A percentile compares a stretch with the other conserved stretches of the same genome.
Conservation (phyloP, 768 basidiomycete species). For the Phlebiopsis flavidoalba region DNA sequence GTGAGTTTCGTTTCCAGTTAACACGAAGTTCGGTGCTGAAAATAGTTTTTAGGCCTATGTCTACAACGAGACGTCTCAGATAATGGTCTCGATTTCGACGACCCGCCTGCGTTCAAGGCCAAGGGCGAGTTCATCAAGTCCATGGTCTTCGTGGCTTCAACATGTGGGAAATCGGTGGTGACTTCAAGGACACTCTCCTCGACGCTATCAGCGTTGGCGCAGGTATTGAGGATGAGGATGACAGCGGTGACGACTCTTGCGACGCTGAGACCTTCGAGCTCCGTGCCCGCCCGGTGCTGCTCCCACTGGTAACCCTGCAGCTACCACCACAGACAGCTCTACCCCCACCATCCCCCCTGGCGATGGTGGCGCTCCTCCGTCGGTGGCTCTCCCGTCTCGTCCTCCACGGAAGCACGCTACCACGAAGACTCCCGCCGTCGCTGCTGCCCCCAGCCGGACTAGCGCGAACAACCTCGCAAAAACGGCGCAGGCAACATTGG, state of each 20-base stretch:
- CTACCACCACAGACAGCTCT: background rate
- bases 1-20: conserved; percentile 33
- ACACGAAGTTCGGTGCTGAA: background rate
- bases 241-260: background rate
- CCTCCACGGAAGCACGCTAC: background rate
- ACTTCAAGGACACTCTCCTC: conserved; percentile 54
- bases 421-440: background rate
- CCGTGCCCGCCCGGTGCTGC: background rate
- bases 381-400: background rate
- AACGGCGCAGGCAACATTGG: background rate
- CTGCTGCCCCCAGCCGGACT: background rate
- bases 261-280: background rate
- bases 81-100: conserved; percentile 67
- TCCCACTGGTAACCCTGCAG: background rate
- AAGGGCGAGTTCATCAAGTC: conserved; percentile 59
- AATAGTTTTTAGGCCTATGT: conserved; percentile 51
- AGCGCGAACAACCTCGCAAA: background rate
- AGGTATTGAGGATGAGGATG: conserved; percentile 12
- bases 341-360: too few species aligned
- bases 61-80: conserved; percentile 47
- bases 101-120: conserved; percentile 49
- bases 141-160: conserved; percentile 56
- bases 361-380: too few species aligned
- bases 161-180: conserved; percentile 71
- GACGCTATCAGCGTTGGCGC: conserved; percentile 41